Percentiles rank a stretch among this genome's conserved stretches.
These are phyloP conservation scores for Russula foetens DNA, from an alignment of 768 basidiomycete species.

Conservation along the genomic window DNA sequence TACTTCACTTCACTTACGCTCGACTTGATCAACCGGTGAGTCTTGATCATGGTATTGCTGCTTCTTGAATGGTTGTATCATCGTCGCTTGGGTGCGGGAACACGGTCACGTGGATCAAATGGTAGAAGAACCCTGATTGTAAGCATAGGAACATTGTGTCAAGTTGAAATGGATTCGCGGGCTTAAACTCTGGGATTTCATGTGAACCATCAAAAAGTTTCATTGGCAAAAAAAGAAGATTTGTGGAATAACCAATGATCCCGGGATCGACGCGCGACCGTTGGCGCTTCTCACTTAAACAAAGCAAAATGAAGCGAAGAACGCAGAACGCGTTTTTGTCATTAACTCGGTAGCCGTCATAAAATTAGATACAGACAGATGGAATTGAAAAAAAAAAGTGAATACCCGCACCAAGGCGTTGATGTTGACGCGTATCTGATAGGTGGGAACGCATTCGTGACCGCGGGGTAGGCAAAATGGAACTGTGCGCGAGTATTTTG, in stretches of 20 bases:
- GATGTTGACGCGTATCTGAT: background rate
- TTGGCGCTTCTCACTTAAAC: background rate
- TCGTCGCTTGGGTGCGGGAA: background rate
- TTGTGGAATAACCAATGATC: background rate
- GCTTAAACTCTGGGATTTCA: background rate
- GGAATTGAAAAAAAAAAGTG: background rate
- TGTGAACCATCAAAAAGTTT: background rate
- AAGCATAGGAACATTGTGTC: background rate
- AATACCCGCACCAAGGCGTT: background rate
- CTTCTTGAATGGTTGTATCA: too few relatives aligned
- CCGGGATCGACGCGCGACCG: constrained; percentile 4
- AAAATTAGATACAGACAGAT: background rate
- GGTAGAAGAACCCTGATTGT: too few relatives aligned
- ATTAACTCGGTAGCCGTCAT: background rate
- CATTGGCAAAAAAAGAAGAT: background rate
- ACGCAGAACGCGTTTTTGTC: background rate
- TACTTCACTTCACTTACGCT: too few relatives aligned
- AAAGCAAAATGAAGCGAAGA: constrained; percentile 2
- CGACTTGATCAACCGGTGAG: too few relatives aligned
- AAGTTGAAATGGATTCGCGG: background rate
- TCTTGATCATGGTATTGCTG: too few relatives aligned
- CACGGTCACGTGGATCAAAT: background rate
- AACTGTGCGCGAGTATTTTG: background rate
- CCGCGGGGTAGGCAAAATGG: background rate
- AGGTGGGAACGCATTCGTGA: too few relatives aligned